Base-by-base conservation (phyloP, 2,329 filamentous ascomycete genomes). In the Fusarium guadeloupense region DNA sequence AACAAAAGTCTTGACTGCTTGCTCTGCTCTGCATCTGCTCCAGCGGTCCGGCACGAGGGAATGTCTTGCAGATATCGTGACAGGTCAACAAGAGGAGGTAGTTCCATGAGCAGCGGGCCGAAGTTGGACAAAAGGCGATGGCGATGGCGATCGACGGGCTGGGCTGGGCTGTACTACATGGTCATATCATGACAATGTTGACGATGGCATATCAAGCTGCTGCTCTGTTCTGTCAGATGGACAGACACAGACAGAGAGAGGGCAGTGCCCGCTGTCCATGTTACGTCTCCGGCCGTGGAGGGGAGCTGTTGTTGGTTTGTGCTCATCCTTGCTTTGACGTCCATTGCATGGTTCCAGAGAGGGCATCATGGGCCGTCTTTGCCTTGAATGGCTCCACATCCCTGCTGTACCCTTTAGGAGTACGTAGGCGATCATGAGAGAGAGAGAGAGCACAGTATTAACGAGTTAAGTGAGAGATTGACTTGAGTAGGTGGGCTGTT, bases 21-120 rank as follows among this genome's bases (percentile, higher is more conserved):
- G 20, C 25, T 26, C 25, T 26, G 9, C 25, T 26, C 19, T 56
- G 31, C 17, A n/a, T 25, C 28, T 17, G 14, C 33, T 16, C 47
- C 41, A 48, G 39, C 19, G 34, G 53, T 41, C 48, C 50, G 66
- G 66, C 53, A 67, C 54, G 48, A 62, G 45, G 60, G 66, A 58
- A 59, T 59, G 47, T 67, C 47, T 67, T 69, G 66, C 66, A 61
- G 66, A 55, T 54, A 51, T 67, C n/a, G 54, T 67, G 66, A 34
- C 30, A 59, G 42, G 63, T 42, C 33, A 52, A 41, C 9, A 30
- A 35, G 26, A 49, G 43, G 50, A 46, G 46, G 25, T 33, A 25
- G 49, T 44, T 41, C 46, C 57, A 49, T 54, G 52, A 53, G 47
- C 39, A 55, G 49, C 40, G 59, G 40, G 49, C 63, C 50, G 54